Base-by-base conservation (phyloP, 2,329 filamentous ascomycete species). In the Nothophaeocryptopus gaeumannii region DNA sequence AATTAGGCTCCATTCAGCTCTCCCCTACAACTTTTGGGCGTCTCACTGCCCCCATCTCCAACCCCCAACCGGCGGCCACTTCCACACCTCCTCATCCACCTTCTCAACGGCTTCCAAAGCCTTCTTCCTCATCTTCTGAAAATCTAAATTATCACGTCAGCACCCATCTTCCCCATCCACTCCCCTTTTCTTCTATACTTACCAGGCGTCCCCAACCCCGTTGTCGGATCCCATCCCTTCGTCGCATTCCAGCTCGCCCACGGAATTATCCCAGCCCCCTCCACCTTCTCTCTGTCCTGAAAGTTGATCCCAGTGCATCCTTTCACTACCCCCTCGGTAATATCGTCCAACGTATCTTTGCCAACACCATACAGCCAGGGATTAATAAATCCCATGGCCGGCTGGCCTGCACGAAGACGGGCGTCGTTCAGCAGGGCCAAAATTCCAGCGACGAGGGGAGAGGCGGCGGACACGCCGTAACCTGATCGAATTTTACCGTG, bases 361-460 rank as follows among this genome's bases (percentile, higher is more conserved):
- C 45, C 46, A 7, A 42, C 15, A 8, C 67, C 69, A 61, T 83
- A 84, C 2, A 83, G 60, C 77, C 77, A 80, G 0, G 80, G 81
- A 56, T 84, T 83, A 33, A 83, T 54, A 68, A 80, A 83, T 11
- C 72, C 72, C 2, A 74, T 55, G 8, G 63, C 50, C 0, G 74
- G 65, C 62, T 78, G 74, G 2, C 77, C 76, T 2, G 66, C 68
- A 0, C 72, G 68, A 31, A 85, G 64, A 15, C 80, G 71, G 1
- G 78, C 80, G 58, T 85, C 82, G 58, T 86, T 86, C 48, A 86
- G 68, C 3, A 86, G 73, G 1, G 78, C 72, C 35, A 87, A 70
- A 40, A 86, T 72, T 5, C 74, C 77, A 1, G 79, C 77, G 29
- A 82, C 78, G 0, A 80, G 69, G 0, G 84, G 84, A 0, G 78